Evolutionary conservation across 2,329 filamentous ascomycete genomes (phyloP).

Genomic region (Plectosphaerella plurivora): DNA sequence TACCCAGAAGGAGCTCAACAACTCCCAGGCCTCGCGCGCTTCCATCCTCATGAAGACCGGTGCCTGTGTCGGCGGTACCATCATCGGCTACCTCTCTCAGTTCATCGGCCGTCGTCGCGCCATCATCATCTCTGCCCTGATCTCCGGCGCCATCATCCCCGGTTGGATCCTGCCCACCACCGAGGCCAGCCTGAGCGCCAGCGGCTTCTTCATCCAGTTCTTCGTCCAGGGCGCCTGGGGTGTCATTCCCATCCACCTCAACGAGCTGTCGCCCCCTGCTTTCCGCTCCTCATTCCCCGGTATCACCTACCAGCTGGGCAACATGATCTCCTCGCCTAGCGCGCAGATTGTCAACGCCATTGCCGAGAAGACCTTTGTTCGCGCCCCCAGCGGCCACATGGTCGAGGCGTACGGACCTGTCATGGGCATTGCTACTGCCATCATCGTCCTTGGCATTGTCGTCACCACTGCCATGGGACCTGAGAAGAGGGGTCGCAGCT

Average conservation of each 20-base stretch:
- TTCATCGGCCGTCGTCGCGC: slow-evolving; percentile 68
- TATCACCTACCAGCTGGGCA: slow-evolving; percentile 69
- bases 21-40: slow-evolving; percentile 62
- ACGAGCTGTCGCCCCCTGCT: slow-evolving; percentile 66
- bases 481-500: slow-evolving; percentile 67
- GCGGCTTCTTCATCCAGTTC: slow-evolving; percentile 67
- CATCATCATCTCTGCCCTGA: slow-evolving; percentile 57
- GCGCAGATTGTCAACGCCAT: slow-evolving; percentile 76
- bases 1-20: slow-evolving; percentile 63
- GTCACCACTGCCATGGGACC: slow-evolving; percentile 66
- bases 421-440: slow-evolving; percentile 73
- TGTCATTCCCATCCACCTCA: slow-evolving; percentile 68
- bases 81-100: slow-evolving; percentile 71
- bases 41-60: slow-evolving; percentile 80
- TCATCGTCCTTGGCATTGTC: slow-evolving; percentile 67
- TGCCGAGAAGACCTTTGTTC: slow-evolving; percentile 56
- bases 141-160: slow-evolving; percentile 60
- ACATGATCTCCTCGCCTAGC: slow-evolving; percentile 68
- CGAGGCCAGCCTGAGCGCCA: slow-evolving; percentile 55
- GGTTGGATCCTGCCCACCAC: slow-evolving; percentile 65
- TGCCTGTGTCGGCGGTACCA: slow-evolving; percentile 68
- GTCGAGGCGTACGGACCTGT: slow-evolving; percentile 69
- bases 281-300: slow-evolving; percentile 70
- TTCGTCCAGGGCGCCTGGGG: slow-evolving; percentile 64
- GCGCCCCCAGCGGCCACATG: slow-evolving; percentile 35